Conservation (phyloP, 768 basidiomycete genomes). For the Tephrocybe sp. region DNA sequence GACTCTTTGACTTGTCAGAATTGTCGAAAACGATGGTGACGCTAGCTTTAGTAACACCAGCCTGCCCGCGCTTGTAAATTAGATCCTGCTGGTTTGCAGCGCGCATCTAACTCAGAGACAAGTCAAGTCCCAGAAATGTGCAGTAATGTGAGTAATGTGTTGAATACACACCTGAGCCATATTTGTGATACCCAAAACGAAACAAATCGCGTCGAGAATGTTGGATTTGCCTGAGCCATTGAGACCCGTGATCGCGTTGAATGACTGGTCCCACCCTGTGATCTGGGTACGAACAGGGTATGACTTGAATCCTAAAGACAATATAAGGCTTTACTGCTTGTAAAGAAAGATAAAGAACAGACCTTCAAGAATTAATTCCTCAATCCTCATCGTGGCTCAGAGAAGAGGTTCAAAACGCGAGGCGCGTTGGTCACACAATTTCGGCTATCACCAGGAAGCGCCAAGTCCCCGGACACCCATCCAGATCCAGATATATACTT, state of each 20-base stretch:
- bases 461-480: slow-evolving; percentile 6
- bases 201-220: slow-evolving; percentile 98
- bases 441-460: slow-evolving; percentile 16
- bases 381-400: slow-evolving; percentile 72
- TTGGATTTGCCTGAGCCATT: slow-evolving; percentile 99
- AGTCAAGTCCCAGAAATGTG: background rate
- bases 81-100: slow-evolving; percentile 95
- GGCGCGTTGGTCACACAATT: slow-evolving; percentile 19
- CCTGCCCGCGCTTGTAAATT: slow-evolving; percentile 98
- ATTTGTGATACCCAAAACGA: slow-evolving; percentile 96
- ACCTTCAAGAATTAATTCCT: slow-evolving; percentile 95
- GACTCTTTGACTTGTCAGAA: slow-evolving; percentile 82
- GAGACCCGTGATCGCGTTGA: slow-evolving; percentile 97
- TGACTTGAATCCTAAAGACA: slow-evolving; percentile 84
- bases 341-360: slow-evolving; percentile 5
- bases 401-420: slow-evolving; percentile 2
- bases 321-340: background rate
- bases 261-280: slow-evolving; percentile 95
- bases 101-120: slow-evolving; percentile 64
- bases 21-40: slow-evolving; percentile 99
- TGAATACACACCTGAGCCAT: slow-evolving; percentile 73
- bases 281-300: slow-evolving; percentile 97
- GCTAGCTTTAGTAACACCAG: slow-evolving; percentile 94
- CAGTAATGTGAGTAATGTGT: background rate
- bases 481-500: background rate